Percentiles rank a stretch among this genome's conserved stretches.
phyloP scores from a whole-genome alignment of 1,284 basidiomycete species.

The Ganoderma lingzhi region DNA sequence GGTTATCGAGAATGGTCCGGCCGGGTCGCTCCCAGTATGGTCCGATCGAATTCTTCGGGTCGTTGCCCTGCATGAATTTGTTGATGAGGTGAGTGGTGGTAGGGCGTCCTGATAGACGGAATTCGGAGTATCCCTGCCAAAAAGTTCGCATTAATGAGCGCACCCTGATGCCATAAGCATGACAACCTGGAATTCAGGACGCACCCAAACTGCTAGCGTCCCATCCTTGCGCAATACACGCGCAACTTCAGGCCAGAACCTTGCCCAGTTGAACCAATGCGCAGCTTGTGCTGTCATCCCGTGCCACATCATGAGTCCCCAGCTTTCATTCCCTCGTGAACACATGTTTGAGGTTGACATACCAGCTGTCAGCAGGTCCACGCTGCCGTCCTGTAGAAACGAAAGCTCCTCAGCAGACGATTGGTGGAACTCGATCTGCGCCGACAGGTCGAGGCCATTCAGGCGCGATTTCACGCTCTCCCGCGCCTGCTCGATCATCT shows the following conservation, averaged over 20 bases:
- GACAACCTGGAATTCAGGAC: conserved; percentile 31
- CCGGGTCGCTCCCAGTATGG: conserved; percentile 87
- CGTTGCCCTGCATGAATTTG: conserved; percentile 64
- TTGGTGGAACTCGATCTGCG: conserved; percentile 55
- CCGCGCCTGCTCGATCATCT: conserved; percentile 77
- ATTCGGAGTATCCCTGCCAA: conserved; percentile 79
- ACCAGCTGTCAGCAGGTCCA: conserved; percentile 84
- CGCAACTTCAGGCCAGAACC: conserved; percentile 75
- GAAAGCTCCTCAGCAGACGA: conserved; percentile 64
- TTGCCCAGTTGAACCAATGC: conserved; percentile 87
- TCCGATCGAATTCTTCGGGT: conserved; percentile 65
- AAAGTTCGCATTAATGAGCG: not conserved
- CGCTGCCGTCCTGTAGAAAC: conserved; percentile 60
- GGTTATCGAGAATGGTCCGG: conserved; percentile 75
- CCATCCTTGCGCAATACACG: conserved; percentile 74
- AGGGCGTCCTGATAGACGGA: conserved; percentile 71
- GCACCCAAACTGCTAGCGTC: conserved; percentile 80
- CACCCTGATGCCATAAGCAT: not conserved
- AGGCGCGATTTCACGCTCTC: conserved; percentile 41
- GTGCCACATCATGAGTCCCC: not conserved
- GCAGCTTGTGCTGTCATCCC: conserved; percentile 72
- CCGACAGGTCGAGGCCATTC: conserved; percentile 27
- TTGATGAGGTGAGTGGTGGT: conserved; percentile 66
- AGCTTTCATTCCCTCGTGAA: not conserved
- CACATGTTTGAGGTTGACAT: conserved; percentile 26